Conservation (phyloP, 305 asterid species). For the Fraxinus floribunda region DNA sequence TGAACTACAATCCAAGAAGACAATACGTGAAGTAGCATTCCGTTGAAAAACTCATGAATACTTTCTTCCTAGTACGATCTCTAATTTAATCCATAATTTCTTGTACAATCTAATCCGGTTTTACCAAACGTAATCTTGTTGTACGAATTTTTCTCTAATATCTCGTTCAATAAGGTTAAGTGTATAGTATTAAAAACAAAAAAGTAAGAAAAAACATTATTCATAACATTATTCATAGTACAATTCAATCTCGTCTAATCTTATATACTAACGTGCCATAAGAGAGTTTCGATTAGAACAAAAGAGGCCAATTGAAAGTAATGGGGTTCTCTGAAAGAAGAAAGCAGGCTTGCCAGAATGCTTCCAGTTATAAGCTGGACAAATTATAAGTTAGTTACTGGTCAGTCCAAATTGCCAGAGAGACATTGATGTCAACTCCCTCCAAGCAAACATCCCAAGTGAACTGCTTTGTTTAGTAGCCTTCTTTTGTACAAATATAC, state of each 20-base stretch:
- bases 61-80: background rate
- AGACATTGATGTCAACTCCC: constrained; percentile 32
- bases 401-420: constrained; percentile 38
- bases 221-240: background rate
- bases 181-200: background rate
- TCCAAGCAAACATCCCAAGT: constrained; percentile 48
- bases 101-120: background rate
- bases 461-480: constrained; percentile 33
- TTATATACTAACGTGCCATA: background rate
- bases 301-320: constrained; percentile 31
- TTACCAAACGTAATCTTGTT: background rate
- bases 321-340: constrained; percentile 26
- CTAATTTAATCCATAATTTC: background rate
- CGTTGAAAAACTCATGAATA: background rate
- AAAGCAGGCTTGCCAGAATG: constrained; percentile 28
- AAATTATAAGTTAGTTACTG: constrained; percentile 25
- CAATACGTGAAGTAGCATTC: background rate
- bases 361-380: constrained; percentile 15
- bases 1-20: background rate
- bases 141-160: background rate
- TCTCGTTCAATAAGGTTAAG: background rate
- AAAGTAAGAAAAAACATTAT: background rate
- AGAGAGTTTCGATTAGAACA: background rate
- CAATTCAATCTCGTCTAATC: background rate
- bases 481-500: constrained; percentile 32